Conservation (phyloP, 345 rosid species). For the Gossypium bickii region DNA sequence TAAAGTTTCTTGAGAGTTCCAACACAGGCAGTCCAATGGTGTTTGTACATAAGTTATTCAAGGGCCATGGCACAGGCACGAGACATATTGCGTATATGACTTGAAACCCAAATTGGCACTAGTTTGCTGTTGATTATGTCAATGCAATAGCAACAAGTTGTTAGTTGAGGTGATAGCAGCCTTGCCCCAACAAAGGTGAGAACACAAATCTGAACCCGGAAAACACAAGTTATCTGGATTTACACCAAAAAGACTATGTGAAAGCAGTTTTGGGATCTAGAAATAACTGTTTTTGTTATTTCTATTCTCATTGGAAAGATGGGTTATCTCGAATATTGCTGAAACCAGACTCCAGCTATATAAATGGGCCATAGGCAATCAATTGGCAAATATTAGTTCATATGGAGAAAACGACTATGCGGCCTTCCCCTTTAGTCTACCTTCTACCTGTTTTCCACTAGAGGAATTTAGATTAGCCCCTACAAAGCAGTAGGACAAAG, state of each 20-base stretch:
- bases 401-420: not conserved
- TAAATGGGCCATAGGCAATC: too few relatives aligned
- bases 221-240: too few relatives aligned
- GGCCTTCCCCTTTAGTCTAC: not conserved
- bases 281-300: not conserved
- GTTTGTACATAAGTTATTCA: not conserved
- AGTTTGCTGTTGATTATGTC: too few relatives aligned
- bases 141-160: too few relatives aligned
- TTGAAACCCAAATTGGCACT: not conserved
- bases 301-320: not conserved
- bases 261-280: not conserved
- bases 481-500: constrained; percentile 1
- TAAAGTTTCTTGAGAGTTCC: not conserved
- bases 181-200: too few relatives aligned
- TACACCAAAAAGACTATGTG: too few relatives aligned
- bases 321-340: too few relatives aligned
- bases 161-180: too few relatives aligned
- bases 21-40: not conserved
- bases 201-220: too few relatives aligned
- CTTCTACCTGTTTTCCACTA: not conserved
- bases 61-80: not conserved
- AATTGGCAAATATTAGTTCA: too few relatives aligned
- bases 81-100: not conserved
- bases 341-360: too few relatives aligned
- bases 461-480: not conserved